Conservation (phyloP, 2,329 filamentous ascomycete species). For the Monosporascus sp. region DNA sequence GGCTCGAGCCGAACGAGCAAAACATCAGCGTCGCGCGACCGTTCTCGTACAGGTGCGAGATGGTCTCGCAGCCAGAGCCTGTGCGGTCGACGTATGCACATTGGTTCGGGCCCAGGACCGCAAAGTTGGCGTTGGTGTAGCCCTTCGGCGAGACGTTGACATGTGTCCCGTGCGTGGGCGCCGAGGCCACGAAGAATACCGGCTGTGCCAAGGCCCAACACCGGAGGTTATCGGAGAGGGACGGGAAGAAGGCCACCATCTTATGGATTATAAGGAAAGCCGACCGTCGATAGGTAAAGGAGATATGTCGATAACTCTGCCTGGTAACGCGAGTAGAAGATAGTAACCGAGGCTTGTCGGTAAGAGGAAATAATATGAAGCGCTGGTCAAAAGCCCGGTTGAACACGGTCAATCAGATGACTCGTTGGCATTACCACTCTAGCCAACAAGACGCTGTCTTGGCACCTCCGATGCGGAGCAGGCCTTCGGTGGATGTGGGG, state of each 20-base stretch:
- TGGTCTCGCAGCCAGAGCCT: slow-evolving; percentile 52
- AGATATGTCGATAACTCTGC: no score
- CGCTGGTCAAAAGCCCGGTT: no score
- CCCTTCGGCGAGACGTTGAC: slow-evolving; percentile 55
- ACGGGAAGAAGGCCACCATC: slow-evolving; percentile 16
- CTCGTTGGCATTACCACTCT: not conserved
- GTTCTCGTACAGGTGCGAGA: slow-evolving; percentile 53
- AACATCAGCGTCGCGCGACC: slow-evolving; percentile 53
- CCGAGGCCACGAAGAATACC: slow-evolving; percentile 52
- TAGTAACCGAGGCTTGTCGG: no score
- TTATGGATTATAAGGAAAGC: not conserved
- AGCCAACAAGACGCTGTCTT: not conserved
- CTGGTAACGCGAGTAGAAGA: not conserved
- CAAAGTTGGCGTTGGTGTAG: slow-evolving; percentile 6
- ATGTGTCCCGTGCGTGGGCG: slow-evolving; percentile 45
- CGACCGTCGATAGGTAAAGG: not conserved
- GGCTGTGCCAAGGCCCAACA: slow-evolving; percentile 45
- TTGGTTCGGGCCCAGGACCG: slow-evolving; percentile 3
- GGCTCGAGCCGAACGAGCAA: slow-evolving; percentile 53
- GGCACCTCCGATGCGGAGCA: not conserved
- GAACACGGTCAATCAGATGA: not conserved
- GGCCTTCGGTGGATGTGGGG: not conserved
- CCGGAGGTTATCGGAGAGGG: slow-evolving; percentile 37
- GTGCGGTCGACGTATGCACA: slow-evolving; percentile 45
- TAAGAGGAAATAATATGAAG: no score